Base-by-base conservation (phyloP, 1,139 yeast species). In the Yamadazyma sp. region DNA sequence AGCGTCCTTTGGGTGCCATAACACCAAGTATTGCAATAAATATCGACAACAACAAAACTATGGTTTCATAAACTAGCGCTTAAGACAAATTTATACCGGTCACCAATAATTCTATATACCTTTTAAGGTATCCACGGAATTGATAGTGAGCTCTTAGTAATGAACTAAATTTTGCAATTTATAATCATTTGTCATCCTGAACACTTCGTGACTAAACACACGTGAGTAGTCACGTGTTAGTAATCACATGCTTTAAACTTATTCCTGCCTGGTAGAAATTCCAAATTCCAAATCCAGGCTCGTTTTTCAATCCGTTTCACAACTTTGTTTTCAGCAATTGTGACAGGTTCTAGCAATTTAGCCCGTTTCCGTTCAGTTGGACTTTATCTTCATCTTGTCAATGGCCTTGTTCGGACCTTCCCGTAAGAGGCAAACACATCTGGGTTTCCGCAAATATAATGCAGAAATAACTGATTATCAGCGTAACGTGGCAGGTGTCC, bases 381-480 rank as follows among this genome's bases (percentile, higher is more conserved):
- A 26, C 6, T n/a, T n/a, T n/a, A n/a, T n/a, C n/a, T n/a, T n/a
- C n/a, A n/a, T n/a, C n/a, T n/a, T n/a, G n/a, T n/a, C n/a, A n/a
- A n/a, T n/a, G n/a, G n/a, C n/a, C 11, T 29, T 34, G 12, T 34
- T 34, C 21, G 37, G 37, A 5, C 21, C 32, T 13, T 28, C 37
- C 21, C 20, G 37, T 17, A 34, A 35, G 39, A 31, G 36, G 23
- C 40, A 28, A 31, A 14, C 17, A 12, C 16, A 24, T 37, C 73
- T 67, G 39, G 76, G 76, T 18, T 70, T 70, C 46, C 54, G 58
- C 40, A 66, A 61, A 46, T 69, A 70, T 50, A 52, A 59, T 15
- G 62, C 61, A 15, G 70, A 67, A 39, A 44, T 62, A 31, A 55
- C 57, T 41, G 50, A 59, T 14, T 62, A 61, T 45, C 52, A 45